These are phyloP conservation scores for Aspergillus sclerotioniger DNA, from an alignment of 495 filamentous ascomycete species.

Conservation along the genomic window DNA sequence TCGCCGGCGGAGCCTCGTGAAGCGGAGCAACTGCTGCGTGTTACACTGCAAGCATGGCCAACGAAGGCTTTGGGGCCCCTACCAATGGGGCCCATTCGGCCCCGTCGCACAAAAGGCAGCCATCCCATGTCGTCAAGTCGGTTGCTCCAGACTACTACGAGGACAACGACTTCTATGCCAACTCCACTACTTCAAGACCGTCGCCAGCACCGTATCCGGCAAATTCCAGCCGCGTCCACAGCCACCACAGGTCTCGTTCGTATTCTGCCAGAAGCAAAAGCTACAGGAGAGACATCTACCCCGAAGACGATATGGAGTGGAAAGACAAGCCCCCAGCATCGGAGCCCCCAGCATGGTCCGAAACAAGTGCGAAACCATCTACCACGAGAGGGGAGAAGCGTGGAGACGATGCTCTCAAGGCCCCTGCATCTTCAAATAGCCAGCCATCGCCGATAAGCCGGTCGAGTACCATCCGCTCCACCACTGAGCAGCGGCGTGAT, in stretches of 20 bases:
- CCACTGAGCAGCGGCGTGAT: conserved; percentile 32
- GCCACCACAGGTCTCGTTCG: conserved; percentile 15
- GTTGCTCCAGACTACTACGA: conserved; percentile 2
- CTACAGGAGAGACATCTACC: conserved; percentile 2
- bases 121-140: conserved; percentile 8
- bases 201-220: conserved; percentile 56
- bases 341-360: conserved; percentile 5
- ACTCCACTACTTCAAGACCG: conserved; percentile 57
- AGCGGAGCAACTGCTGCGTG: background rate
- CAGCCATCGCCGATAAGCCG: conserved; percentile 27
- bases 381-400: background rate
- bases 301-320: conserved; percentile 3
- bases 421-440: conserved; percentile 9
- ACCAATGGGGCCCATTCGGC: conserved; percentile 40
- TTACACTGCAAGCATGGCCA: conserved; percentile 12
- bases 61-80: conserved; percentile 34
- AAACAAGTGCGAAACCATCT: background rate
- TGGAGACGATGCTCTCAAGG: conserved; percentile 6
- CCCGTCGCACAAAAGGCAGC: conserved; percentile 35
- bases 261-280: conserved; percentile 23
- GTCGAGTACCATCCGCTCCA: conserved; percentile 39
- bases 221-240: conserved; percentile 1
- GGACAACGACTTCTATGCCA: conserved; percentile 32
- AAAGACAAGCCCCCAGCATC: conserved; percentile 14
- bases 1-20: background rate